A percentile compares a stretch with the other conserved stretches of the same genome.
Evolutionary conservation across 2,329 filamentous ascomycete species (phyloP).

Genomic region (Cordyceps pruinosa): DNA sequence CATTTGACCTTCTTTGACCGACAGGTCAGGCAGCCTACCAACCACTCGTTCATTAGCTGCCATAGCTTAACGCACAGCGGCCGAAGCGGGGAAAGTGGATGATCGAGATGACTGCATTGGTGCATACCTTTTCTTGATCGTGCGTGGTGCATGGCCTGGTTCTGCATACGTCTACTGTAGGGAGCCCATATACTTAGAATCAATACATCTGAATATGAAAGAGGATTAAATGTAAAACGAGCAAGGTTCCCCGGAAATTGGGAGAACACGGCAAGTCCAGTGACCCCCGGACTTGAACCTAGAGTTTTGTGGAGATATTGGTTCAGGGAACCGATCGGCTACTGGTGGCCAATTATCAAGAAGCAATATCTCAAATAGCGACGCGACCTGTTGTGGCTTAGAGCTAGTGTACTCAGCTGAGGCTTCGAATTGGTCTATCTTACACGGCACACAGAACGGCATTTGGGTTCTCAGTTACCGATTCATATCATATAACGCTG

Average conservation of each 20-base stretch:
- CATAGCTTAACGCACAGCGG: background rate
- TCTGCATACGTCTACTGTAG: background rate
- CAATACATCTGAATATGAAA: background rate
- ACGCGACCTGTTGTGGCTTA: background rate
- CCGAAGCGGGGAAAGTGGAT: background rate
- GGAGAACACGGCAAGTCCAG: background rate
- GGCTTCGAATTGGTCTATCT: background rate
- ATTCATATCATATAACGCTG: background rate
- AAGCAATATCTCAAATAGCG: background rate
- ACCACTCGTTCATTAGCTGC: background rate
- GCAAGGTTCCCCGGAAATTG: background rate
- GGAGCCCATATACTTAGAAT: background rate
- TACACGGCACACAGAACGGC: background rate
- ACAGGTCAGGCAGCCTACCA: slow-evolving; percentile 9
- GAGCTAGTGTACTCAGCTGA: background rate
- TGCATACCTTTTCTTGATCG: background rate
- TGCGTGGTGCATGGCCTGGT: background rate
- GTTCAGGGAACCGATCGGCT: background rate
- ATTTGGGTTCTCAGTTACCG: background rate
- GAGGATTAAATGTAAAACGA: background rate
- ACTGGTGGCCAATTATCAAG: background rate
- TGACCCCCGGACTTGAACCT: background rate
- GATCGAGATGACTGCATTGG: background rate
- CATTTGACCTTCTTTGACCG: slow-evolving; percentile 11
- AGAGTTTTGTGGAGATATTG: background rate